Evolutionary conservation across 2,329 filamentous ascomycete genomes (phyloP).

Genomic region (Fusarium subtropicale): DNA sequence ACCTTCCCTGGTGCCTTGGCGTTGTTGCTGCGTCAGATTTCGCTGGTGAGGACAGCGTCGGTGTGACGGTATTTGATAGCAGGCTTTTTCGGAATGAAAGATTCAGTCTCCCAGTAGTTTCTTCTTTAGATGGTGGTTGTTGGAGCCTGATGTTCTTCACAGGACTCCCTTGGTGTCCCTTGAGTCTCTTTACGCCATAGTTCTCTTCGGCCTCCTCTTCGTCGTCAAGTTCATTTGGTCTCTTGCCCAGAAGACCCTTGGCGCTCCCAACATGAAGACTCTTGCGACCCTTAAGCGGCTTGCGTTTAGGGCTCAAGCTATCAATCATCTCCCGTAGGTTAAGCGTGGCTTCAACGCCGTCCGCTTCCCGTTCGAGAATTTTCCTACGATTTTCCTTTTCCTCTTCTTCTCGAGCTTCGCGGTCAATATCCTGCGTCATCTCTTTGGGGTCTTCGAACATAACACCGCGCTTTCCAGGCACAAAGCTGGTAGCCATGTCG

Average conservation of each 20-base stretch:
- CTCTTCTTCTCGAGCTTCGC: constrained; percentile 68
- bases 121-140: constrained; percentile 74
- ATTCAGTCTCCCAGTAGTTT: constrained; percentile 71
- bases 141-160: constrained; percentile 80
- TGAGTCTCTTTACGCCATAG: constrained; percentile 75
- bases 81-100: constrained; percentile 62
- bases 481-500: constrained; percentile 72
- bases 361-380: constrained; percentile 65
- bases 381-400: constrained; percentile 69
- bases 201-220: constrained; percentile 67
- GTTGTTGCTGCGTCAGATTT: constrained; percentile 62
- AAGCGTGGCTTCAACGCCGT: constrained; percentile 66
- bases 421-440: constrained; percentile 72
- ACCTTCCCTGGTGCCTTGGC: constrained; percentile 66
- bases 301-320: constrained; percentile 81
- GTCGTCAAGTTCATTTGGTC: constrained; percentile 76
- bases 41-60: constrained; percentile 60
- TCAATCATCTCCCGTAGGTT: constrained; percentile 83
- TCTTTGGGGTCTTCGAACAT: constrained; percentile 74
- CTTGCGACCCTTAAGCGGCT: constrained; percentile 73
- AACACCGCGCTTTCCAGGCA: constrained; percentile 65
- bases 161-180: constrained; percentile 77
- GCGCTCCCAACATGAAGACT: constrained; percentile 82
- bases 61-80: constrained; percentile 59
- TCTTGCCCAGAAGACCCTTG: constrained; percentile 78